These are phyloP conservation scores for Senecio squalidus DNA, from an alignment of 140 eudicot species.

Conservation along the genomic window DNA sequence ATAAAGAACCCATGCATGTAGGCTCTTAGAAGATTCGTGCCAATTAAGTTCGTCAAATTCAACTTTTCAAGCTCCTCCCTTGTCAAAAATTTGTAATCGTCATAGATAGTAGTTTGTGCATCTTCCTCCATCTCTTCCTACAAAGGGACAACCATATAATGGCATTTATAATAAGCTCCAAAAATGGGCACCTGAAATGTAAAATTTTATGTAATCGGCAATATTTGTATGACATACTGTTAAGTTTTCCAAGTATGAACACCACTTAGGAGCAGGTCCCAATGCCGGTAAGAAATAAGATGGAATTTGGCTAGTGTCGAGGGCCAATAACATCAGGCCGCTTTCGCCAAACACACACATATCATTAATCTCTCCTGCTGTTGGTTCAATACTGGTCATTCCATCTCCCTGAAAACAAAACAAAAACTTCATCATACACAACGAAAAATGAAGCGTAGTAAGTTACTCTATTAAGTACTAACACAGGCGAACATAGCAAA, in stretches of 20 bases:
- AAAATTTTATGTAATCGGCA: neutral
- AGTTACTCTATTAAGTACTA: too few relatives aligned
- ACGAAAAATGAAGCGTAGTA: too few relatives aligned
- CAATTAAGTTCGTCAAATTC: slow-evolving; percentile 71
- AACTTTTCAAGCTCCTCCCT: slow-evolving; percentile 79
- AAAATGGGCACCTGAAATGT: neutral
- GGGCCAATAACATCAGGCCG: slow-evolving; percentile 80
- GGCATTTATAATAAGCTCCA: slow-evolving; percentile 5
- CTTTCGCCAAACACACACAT: slow-evolving; percentile 67
- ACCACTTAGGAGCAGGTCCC: slow-evolving; percentile 99
- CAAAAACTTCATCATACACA: neutral
- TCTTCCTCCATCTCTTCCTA: slow-evolving; percentile 97
- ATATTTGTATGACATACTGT: slow-evolving; percentile 47
- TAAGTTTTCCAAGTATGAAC: slow-evolving; percentile 74
- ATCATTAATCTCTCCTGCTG: slow-evolving; percentile 80
- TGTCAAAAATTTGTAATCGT: slow-evolving; percentile 87
- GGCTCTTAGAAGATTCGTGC: slow-evolving; percentile 87
- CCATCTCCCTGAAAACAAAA: slow-evolving; percentile 75
- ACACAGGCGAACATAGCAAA: neutral
- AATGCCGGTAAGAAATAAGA: slow-evolving; percentile 87
- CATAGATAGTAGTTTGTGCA: slow-evolving; percentile 77
- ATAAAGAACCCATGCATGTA: slow-evolving; percentile 94
- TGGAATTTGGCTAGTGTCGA: slow-evolving; percentile 82
- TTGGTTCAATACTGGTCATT: slow-evolving; percentile 97
- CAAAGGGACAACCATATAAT: slow-evolving; percentile 13